Evolutionary conservation across 306 rosid genomes (phyloP), one percentile per base, ranked within the genome.

Genomic region (Sindora glabra): DNA sequence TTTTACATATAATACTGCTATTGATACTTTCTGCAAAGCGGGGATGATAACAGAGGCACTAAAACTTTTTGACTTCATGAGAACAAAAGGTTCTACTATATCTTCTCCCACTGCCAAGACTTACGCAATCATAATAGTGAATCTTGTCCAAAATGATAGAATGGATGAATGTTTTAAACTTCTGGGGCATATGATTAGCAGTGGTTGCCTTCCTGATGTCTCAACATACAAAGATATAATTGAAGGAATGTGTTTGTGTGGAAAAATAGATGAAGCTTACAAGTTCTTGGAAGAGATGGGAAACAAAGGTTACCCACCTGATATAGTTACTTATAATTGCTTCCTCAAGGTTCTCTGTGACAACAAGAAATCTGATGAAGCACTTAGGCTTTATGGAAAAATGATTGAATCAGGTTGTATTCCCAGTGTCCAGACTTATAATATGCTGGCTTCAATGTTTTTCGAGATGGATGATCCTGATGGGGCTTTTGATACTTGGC

Each of bases 181-280:
- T 53, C 56, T 81, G 60, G 87, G 60, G 51, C 72, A 73, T 74
- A 91, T 87, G 97, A 65, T 87, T 56, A 74, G 74, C 64, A 85
- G 87, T 30, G 96, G 98, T 41, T 85, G 92, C 60, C 87, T 88
- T 56, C 98, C 96, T 19, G 96, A 87, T 63, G 98, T 91, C 65
- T 69, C 95, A 18, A 88, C 98, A n/a, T 91, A 87, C 72, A 83
- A 83, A 67, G 89, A 79, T 19, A 70, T 91, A 55, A 74, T 88
- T 29, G 95, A 91, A 71, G 98, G 96, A 55, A 88, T 88, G 92
- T 88, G 92, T 74, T 49, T 83, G 79, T 79, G 74, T 34, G 96
- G 86, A 49, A 87, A 83, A 74, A 70, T 79, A 27, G 83, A 78
- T 11, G 87, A 72, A 73, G 98, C 96, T 14, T 85, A 86, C 79